These are phyloP conservation scores for Pleurotus djamor DNA, from an alignment of 768 basidiomycete genomes.

Conservation along the genomic window DNA sequence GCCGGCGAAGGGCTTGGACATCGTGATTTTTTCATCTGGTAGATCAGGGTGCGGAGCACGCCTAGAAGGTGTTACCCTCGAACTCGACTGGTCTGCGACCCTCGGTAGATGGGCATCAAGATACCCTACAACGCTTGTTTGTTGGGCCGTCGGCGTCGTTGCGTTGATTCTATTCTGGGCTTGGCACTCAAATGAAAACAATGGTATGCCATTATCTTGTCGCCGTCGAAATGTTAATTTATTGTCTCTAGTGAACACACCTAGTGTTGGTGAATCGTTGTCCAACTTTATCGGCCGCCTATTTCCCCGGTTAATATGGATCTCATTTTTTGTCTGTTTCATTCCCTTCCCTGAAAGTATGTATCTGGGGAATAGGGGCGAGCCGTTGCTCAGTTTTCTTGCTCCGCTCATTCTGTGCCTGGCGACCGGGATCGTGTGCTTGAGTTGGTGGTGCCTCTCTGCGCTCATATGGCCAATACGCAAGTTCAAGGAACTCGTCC, in stretches of 20 bases:
- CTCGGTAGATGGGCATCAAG: conserved; percentile 70
- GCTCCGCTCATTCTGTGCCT: conserved; percentile 57
- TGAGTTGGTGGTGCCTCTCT: conserved; percentile 55
- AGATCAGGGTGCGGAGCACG: conserved; percentile 42
- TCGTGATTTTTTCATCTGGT: conserved; percentile 61
- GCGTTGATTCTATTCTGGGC: conserved; percentile 53
- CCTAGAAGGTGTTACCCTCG: conserved; percentile 41
- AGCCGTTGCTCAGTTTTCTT: conserved; percentile 43
- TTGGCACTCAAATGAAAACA: conserved; percentile 36
- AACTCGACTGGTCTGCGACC: conserved; percentile 69
- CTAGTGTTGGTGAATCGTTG: conserved; percentile 50
- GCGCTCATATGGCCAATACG: conserved; percentile 46
- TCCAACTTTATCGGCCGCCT: conserved; percentile 32
- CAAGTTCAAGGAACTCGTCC: conserved; percentile 23
- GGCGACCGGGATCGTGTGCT: conserved; percentile 61
- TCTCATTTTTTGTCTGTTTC: conserved; percentile 43
- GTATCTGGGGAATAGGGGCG: conserved; percentile 61
- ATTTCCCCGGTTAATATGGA: conserved; percentile 39
- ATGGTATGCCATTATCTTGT: conserved; percentile 18
- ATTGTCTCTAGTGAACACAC: conserved; percentile 33
- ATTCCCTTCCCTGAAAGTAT: conserved; percentile 55
- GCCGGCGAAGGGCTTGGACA: conserved; percentile 36
- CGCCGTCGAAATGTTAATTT: background rate
- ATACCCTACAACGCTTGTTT: conserved; percentile 69
- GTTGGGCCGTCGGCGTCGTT: conserved; percentile 76